Evolutionary conservation across 2,329 filamentous ascomycete genomes (phyloP).

Genomic region (Neospermospora avenae): DNA sequence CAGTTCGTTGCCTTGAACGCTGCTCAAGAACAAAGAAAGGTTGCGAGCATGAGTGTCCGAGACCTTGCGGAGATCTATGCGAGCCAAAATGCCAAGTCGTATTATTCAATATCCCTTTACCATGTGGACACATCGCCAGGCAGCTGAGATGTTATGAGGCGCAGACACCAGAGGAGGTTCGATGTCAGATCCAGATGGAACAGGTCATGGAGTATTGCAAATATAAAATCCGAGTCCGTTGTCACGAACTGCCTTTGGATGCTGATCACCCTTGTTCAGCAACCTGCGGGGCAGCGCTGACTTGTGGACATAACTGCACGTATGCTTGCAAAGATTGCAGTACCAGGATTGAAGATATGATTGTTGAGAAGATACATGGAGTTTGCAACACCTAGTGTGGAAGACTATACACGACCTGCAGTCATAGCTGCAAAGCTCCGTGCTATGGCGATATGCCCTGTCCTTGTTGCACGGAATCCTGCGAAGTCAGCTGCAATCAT

Average conservation of each 20-base stretch:
- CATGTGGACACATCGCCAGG: conserved; percentile 42
- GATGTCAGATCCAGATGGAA: conserved; percentile 46
- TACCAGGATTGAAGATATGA: conserved; percentile 31
- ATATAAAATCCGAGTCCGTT: conserved; percentile 50
- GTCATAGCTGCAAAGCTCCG: conserved; percentile 47
- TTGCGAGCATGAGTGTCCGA: conserved; percentile 45
- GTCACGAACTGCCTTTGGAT: conserved; percentile 44
- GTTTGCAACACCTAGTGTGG: conserved; percentile 49
- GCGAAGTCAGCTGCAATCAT: conserved; percentile 55
- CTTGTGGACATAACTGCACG: conserved; percentile 59
- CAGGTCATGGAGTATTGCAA: conserved; percentile 51
- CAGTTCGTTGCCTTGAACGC: conserved; percentile 43
- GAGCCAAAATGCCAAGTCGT: conserved; percentile 36
- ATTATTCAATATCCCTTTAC: conserved; percentile 33
- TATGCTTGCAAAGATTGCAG: conserved; percentile 49
- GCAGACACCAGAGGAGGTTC: conserved; percentile 45
- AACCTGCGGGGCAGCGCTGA: conserved; percentile 43
- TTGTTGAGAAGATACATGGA: conserved; percentile 42
- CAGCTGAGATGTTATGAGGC: conserved; percentile 39
- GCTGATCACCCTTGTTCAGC: conserved; percentile 45
- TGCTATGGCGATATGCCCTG: conserved; percentile 54
- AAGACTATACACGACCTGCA: conserved; percentile 51
- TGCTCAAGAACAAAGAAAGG: conserved; percentile 42
- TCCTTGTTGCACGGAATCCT: conserved; percentile 45
- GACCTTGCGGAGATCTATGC: conserved; percentile 44